Evolutionary conservation across 345 rosid species (phyloP), one percentile per base, ranked within the genome.

Genomic region (Ceriops zippeliana): DNA sequence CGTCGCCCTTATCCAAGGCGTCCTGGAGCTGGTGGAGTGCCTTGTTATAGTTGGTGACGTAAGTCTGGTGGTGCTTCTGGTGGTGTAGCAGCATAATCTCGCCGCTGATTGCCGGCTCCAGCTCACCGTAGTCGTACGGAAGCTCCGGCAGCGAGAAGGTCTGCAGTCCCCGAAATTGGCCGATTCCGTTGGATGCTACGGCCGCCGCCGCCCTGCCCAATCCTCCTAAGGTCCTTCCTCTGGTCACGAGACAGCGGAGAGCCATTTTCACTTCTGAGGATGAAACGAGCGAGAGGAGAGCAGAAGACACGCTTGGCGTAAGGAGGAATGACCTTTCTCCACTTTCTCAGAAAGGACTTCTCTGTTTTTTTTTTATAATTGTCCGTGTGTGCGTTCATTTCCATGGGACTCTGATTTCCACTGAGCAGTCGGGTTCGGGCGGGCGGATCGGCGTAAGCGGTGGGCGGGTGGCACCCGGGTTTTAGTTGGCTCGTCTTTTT

Each of bases 81-180:
- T 95, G 99, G 68, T 95, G 99, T 35, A 95, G 77, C 84, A 88
- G 88, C 99, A 95, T 95, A 30, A 95, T 95, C 81, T 91, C 96
- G 59, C 87, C 99, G 72, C 89, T 86, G 67, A 95, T 87, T 60
- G 81, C 97, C 68, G 99, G 99, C 83, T 95, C 96, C 80, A 95
- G 82, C 0, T 92, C 93, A 22, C 87, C 80, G 30, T 95, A 95
- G 61, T 88, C 99, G 76, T 95, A 95, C 3, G 93, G 76, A 16
- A 95, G 96, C 78, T 91, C 99, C 51, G 98, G 97, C 59, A 95
- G 96, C 46, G 96, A 75, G 76, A 86, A 75, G 16, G 98, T 89
- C 78, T 87, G 79, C 24, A 89, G 52, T 30, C 83, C 79, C 2
- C 90, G 87, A 5, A 62, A 11, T 20, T 53, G 30, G 2, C 54